Conservation (phyloP, 139 green algal genomes). For the Auxenochlorella pyrenoidosa region DNA sequence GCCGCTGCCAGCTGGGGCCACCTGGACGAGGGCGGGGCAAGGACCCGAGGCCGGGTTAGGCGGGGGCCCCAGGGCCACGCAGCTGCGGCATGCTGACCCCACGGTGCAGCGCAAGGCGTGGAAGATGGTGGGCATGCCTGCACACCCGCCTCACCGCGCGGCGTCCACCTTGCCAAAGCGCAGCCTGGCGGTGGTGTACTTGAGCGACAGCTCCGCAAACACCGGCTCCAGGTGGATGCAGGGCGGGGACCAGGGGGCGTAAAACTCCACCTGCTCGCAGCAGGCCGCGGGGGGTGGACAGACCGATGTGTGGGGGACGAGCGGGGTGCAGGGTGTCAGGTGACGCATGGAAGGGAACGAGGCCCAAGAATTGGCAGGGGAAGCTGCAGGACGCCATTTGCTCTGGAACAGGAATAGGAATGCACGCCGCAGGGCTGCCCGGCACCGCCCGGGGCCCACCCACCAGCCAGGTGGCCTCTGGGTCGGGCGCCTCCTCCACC, state of each 20-base stretch:
- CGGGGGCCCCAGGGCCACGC: too few relatives aligned
- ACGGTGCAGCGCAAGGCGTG: too few relatives aligned
- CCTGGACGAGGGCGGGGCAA: neutral
- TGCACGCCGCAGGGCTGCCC: too few relatives aligned
- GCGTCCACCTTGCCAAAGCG: constrained; percentile 62
- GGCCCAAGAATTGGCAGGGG: too few relatives aligned
- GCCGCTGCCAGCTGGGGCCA: constrained; percentile 49
- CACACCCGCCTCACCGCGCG: neutral
- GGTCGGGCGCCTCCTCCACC: constrained; percentile 26
- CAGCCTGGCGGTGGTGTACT: constrained; percentile 48
- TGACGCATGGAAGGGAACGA: too few relatives aligned
- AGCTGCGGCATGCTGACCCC: too few relatives aligned
- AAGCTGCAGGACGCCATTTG: too few relatives aligned
- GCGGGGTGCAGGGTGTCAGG: too few relatives aligned
- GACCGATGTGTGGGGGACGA: too few relatives aligned
- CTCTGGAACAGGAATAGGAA: too few relatives aligned
- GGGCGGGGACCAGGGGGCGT: constrained; percentile 53
- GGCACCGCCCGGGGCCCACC: neutral
- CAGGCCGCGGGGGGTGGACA: neutral
- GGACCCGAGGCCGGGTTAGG: too few relatives aligned
- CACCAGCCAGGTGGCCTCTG: constrained; percentile 39
- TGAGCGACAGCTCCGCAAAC: constrained; percentile 54
- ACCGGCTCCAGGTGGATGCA: constrained; percentile 61
- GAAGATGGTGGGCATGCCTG: too few relatives aligned
- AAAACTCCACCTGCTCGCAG: constrained; percentile 51